Evolutionary conservation across 2,329 filamentous ascomycete genomes (phyloP).

Genomic region (Cytospora piceae): DNA sequence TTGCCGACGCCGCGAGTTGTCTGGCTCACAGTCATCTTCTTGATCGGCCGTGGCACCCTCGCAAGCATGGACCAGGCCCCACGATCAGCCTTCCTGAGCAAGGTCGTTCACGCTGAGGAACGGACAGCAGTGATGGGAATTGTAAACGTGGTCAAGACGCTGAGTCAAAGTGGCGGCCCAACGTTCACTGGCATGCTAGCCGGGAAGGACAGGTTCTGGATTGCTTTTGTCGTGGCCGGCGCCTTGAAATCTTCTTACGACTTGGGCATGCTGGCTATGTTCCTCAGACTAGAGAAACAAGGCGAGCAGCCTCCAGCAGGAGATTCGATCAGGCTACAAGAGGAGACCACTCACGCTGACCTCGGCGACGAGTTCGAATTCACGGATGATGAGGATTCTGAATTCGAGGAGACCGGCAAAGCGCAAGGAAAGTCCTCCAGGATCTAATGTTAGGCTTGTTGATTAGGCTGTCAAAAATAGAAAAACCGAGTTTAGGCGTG

Average conservation of each 20-base stretch:
- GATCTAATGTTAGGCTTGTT: no score
- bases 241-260: constrained; percentile 65
- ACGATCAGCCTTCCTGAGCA: constrained; percentile 69
- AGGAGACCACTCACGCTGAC: not conserved
- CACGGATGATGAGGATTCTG: no score
- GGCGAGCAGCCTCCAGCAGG: not conserved
- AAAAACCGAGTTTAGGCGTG: no score
- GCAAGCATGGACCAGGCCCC: constrained; percentile 74
- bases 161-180: constrained; percentile 64
- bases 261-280: constrained; percentile 39
- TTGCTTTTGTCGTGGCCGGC: constrained; percentile 67
- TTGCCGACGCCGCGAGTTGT: constrained; percentile 61
- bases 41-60: constrained; percentile 64
- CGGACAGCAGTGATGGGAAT: constrained; percentile 73
- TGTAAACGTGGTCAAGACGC: constrained; percentile 71
- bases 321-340: not conserved
- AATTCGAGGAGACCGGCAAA: no score
- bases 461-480: no score
- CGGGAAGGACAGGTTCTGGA: constrained; percentile 58
- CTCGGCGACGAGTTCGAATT: not conserved
- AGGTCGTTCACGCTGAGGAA: constrained; percentile 65
- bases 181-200: constrained; percentile 67
- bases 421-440: no score
- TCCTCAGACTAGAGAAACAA: constrained; percentile 23
- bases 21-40: constrained; percentile 58